Evolutionary conservation across 345 rosid genomes (phyloP), one percentile per base, ranked within the genome.

Genomic region (Mallotus nudiflorus): DNA sequence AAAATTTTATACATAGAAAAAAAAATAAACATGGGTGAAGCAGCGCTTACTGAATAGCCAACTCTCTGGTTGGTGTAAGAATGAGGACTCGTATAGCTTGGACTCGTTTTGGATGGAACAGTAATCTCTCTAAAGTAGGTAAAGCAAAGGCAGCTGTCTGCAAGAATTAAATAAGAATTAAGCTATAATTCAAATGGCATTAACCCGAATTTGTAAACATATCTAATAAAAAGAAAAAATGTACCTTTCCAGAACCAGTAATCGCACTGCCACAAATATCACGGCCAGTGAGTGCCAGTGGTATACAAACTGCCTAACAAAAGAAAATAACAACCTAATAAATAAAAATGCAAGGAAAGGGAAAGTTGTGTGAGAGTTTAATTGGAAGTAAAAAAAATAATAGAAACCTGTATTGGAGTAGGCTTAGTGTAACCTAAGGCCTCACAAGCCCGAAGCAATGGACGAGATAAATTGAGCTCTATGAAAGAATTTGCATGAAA

Each of bases 231-330:
- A 37, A 29, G 9, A 0, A 28, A 4, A 52, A 49, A 44, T 8
- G 48, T 72, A 95, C 99, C 97, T 95, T 92, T 22, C 99, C 99
- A 6, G 99, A 95, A 69, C 99, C 99, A 74, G 99, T 95, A 64
- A 95, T 82, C 48, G 99, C 99, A 70, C 97, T 95, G 15, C 96
- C 99, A 73, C 97, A 95, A 63, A 95, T 93, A 82, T 95, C 97
- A 22, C 99, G 97, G 40, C 99, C 99, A 0, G 85, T 76, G 75
- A 95, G 80, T 4, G 97, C 97, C 65, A 89, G 69, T 51, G 97
- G 99, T 75, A 95, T 82, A 80, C 97, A 92, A 0, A 97, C 99
- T 29, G 99, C 95, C 99, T 95, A 75, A 65, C 64, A 60, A 72
- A 53, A 25, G 19, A 55, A 51, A 77, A 42, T 1, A 42, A 12